These are phyloP conservation scores for Microcyclosporella mali DNA, from an alignment of 2,329 filamentous ascomycete species.

Conservation along the genomic window DNA sequence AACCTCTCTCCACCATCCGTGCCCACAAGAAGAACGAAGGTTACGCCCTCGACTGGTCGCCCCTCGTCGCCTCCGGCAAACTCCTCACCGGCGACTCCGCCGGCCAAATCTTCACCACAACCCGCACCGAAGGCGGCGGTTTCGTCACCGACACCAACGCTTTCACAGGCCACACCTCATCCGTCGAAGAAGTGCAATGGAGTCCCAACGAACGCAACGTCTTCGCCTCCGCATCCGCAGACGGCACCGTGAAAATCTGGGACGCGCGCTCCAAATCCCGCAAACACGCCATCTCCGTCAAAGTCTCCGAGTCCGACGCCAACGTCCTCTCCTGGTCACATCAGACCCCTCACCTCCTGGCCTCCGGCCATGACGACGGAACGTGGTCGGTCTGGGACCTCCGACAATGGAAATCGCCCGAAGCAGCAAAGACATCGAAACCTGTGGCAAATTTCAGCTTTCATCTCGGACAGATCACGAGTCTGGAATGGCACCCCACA, in stretches of 20 bases:
- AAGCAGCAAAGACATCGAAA: slow-evolving; percentile 50
- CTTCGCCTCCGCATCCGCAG: slow-evolving; percentile 87
- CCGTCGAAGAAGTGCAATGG: slow-evolving; percentile 95
- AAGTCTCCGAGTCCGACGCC: slow-evolving; percentile 77
- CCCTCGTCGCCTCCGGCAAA: slow-evolving; percentile 70
- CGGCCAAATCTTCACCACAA: slow-evolving; percentile 82
- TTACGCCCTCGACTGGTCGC: slow-evolving; percentile 96
- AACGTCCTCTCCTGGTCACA: slow-evolving; percentile 96
- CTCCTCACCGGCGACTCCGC: slow-evolving; percentile 87
- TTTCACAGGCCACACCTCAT: slow-evolving; percentile 76
- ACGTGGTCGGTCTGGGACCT: slow-evolving; percentile 96
- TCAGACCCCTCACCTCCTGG: slow-evolving; percentile 81
- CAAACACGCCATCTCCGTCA: slow-evolving; percentile 78
- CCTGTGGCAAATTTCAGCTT: slow-evolving; percentile 92
- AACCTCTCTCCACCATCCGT: slow-evolving; percentile 77
- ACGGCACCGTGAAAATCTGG: slow-evolving; percentile 94
- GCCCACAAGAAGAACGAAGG: slow-evolving; percentile 84
- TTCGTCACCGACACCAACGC: slow-evolving; percentile 81
- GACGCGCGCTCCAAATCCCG: slow-evolving; percentile 86
- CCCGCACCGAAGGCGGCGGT: slow-evolving; percentile 76
- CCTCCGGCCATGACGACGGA: slow-evolving; percentile 87
- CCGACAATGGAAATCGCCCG: slow-evolving; percentile 72
- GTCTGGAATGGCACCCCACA: slow-evolving; percentile 93
- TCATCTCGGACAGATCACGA: slow-evolving; percentile 94
- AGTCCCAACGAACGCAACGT: slow-evolving; percentile 88